Base-by-base conservation (phyloP, 2,329 filamentous ascomycete species). In the Exophiala calicioides region DNA sequence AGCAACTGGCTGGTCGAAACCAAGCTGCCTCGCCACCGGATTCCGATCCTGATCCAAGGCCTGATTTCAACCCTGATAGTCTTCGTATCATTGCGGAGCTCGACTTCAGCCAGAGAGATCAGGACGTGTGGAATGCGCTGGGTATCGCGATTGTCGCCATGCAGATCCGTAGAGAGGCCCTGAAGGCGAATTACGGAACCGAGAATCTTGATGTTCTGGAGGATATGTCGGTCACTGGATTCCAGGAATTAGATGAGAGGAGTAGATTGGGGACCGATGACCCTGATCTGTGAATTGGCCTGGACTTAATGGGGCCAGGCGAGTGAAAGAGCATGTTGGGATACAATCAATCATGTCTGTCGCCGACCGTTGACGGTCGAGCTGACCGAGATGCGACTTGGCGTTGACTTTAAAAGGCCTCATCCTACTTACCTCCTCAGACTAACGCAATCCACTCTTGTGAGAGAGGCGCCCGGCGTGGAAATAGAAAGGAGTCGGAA, bases 61-160 rank as follows among this genome's bases (percentile, higher is more conserved):
- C 9, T 16, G 35, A 24, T 19, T 36, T 44, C 36, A 41, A 36
- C 32, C 19, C 48, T 13, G 50, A 50, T 27, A 43, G 51, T 16
- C 44, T 73, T 5, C 62, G 67, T 8, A 68, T 69, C 8, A 71
- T 82, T 38, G 73, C 70, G 4, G 71, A 74, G 41, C 77, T 81
- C 53, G 74, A 82, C 58, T 73, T 80, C 44, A 69, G 68, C 3
- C 70, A 78, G 32, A 60, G 63, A 6, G 71, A 71, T 1, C 75
- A 77, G 49, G 80, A 82, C 58, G 78, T 82, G 2, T 84, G 80
- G 80, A 81, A 80, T 57, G 70, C 74, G 3, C 65, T 82, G 3
- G 77, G 78, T 0, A 55, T 82, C 38, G 76, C 79, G 0, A 78
- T 82, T 47, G 65, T 78, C 4, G 67, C 79, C 8, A 70, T 78